phyloP scores from a whole-genome alignment of 129 eudicot genomes.

The Tagetes patula region DNA sequence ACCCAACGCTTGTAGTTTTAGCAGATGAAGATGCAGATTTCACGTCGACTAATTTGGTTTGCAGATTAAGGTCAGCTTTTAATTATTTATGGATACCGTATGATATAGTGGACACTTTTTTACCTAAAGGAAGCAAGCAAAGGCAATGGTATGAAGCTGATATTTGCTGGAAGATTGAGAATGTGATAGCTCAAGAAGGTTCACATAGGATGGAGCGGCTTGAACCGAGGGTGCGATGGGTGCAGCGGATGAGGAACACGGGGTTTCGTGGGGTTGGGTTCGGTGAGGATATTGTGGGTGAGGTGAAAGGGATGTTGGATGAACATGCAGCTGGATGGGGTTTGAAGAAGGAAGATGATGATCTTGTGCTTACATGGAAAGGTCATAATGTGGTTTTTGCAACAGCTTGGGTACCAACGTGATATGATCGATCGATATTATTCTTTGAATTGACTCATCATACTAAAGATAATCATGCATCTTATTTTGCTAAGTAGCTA shows the following conservation, averaged over 20 bases:
- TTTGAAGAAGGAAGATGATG: constrained; percentile 86
- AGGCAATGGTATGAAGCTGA: constrained; percentile 93
- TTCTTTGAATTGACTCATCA: constrained; percentile 18
- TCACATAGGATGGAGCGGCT: constrained; percentile 68
- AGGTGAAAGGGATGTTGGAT: constrained; percentile 83
- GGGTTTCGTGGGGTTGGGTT: constrained; percentile 55
- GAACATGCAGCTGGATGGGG: constrained; percentile 99
- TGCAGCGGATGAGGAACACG: constrained; percentile 66
- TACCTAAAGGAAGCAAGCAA: constrained; percentile 75
- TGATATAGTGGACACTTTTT: constrained; percentile 80
- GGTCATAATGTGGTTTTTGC: constrained; percentile 98
- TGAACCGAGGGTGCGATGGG: constrained; percentile 73
- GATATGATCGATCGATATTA: constrained; percentile 22
- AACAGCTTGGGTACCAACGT: constrained; percentile 76
- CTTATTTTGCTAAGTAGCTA: constrained; percentile 23
- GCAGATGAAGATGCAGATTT: constrained; percentile 95
- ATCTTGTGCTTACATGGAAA: constrained; percentile 94
- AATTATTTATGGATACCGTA: constrained; percentile 88
- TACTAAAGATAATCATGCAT: neutral
- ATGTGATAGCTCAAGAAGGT: constrained; percentile 83
- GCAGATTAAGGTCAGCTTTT: constrained; percentile 75
- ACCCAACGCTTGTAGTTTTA: constrained; percentile 63
- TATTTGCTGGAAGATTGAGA: constrained; percentile 84
- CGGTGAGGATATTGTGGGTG: constrained; percentile 62
- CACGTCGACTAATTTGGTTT: constrained; percentile 57